Conservation (phyloP, 352 stramenopile species). For the Pythium dissotocum region DNA sequence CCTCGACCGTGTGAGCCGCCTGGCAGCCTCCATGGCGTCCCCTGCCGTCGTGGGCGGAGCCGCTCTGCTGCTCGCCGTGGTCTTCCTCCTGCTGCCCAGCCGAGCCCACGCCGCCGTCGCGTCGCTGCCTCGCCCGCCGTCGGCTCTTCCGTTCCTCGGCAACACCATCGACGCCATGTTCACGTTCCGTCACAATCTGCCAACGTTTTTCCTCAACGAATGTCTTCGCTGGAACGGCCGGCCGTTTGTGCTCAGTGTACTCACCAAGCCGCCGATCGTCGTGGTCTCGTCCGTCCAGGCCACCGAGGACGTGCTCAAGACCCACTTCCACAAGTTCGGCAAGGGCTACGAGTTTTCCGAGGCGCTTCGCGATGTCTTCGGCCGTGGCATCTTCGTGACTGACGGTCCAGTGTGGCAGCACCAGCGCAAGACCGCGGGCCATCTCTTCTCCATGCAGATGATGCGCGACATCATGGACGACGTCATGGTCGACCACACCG, state of each 20-base stretch:
- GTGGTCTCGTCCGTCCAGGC: constrained; percentile 37
- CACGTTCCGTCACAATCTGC: constrained; percentile 14
- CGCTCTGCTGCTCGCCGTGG: background rate
- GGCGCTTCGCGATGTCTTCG: constrained; percentile 53
- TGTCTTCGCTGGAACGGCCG: constrained; percentile 25
- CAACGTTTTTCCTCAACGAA: constrained; percentile 27
- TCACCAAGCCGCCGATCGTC: constrained; percentile 35
- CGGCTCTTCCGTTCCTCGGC: constrained; percentile 11
- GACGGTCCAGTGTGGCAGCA: constrained; percentile 50
- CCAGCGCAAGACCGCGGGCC: constrained; percentile 78
- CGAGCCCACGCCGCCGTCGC: background rate
- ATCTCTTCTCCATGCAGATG: constrained; percentile 77
- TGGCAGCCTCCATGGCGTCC: background rate
- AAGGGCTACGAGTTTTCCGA: constrained; percentile 41
- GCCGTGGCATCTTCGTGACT: constrained; percentile 50
- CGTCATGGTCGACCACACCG: constrained; percentile 34
- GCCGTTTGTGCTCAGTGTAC: constrained; percentile 40
- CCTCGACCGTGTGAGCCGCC: background rate
- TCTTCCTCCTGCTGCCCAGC: background rate
- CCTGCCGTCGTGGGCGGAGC: background rate
- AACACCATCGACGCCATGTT: constrained; percentile 10
- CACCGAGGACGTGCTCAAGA: constrained; percentile 50
- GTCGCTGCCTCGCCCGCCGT: background rate
- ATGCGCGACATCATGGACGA: constrained; percentile 47
- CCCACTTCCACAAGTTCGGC: constrained; percentile 66